Percentiles rank a stretch among this genome's conserved stretches.
phyloP scores from a whole-genome alignment of 331 rosid species.

The Quercus phellos region DNA sequence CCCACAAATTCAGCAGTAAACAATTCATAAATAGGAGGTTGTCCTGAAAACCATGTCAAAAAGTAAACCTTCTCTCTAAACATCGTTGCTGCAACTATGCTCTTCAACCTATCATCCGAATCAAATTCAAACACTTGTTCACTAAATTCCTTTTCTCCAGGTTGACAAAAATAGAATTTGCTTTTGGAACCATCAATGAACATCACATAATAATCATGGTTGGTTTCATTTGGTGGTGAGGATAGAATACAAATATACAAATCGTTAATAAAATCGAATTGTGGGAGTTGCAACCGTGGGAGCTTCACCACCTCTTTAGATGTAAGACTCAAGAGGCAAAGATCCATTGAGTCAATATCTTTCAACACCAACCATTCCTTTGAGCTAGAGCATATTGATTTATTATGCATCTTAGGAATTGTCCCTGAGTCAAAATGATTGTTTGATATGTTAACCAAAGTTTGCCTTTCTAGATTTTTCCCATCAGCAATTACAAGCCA shows the following conservation, averaged over 20 bases:
- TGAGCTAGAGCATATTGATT: no score
- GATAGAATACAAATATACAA: not conserved
- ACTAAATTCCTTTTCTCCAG: not conserved
- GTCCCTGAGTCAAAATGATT: not conserved
- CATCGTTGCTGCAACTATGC: not conserved
- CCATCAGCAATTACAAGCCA: no score
- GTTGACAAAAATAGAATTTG: not conserved
- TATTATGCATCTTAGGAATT: not conserved
- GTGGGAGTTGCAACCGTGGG: not conserved
- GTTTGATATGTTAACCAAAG: no score
- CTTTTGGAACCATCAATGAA: not conserved
- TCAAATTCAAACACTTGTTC: no score
- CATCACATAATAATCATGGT: not conserved
- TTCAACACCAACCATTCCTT: no score
- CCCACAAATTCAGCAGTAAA: not conserved
- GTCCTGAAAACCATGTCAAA: not conserved
- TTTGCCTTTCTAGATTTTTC: no score
- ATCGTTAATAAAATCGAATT: not conserved
- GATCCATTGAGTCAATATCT: not conserved
- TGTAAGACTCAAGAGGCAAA: not conserved
- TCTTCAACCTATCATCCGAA: not conserved
- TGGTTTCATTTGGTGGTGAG: not conserved
- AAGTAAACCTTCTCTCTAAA: not conserved
- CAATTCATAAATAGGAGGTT: no score
- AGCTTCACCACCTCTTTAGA: not conserved